Conservation (phyloP, 148 eudicot genomes). For the Rhododendron ferrugineum region DNA sequence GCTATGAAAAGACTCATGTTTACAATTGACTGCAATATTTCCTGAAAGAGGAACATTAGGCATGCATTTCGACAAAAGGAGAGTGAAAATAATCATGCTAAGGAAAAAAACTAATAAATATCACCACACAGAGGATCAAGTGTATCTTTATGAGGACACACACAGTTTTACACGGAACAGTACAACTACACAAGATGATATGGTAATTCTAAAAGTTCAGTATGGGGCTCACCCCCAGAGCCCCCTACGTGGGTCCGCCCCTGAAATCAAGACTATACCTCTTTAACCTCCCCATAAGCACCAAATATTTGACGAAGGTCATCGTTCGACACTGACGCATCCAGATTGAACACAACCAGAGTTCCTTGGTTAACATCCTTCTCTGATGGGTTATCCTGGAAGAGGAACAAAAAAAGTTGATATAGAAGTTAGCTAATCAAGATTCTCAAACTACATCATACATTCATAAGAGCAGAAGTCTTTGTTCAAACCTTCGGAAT, state of each 20-base stretch:
- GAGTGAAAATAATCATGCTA: background rate
- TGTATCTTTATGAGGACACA: background rate
- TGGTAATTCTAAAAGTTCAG: background rate
- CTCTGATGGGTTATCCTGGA: constrained; percentile 58
- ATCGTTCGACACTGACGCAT: constrained; percentile 52
- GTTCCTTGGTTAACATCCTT: constrained; percentile 63
- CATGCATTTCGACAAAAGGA: background rate
- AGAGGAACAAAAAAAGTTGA: background rate
- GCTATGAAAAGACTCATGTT: background rate
- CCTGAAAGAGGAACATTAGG: background rate
- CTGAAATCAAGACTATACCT: constrained; percentile 21
- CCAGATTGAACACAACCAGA: constrained; percentile 52
- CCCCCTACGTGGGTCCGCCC: background rate
- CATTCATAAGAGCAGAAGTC: background rate
- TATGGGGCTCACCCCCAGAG: background rate
- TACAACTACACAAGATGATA: background rate
- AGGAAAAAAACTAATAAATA: background rate
- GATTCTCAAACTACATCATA: background rate
- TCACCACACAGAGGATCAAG: background rate
- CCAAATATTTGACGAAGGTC: constrained; percentile 55
- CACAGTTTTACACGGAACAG: background rate
- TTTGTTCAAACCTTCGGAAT: constrained; percentile 44
- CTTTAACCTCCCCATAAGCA: constrained; percentile 56
- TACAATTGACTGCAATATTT: background rate
- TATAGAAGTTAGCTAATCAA: constrained; percentile 5